phyloP scores from a whole-genome alignment of 177 flowering plant genomes.

The Vitis hybrid region DNA sequence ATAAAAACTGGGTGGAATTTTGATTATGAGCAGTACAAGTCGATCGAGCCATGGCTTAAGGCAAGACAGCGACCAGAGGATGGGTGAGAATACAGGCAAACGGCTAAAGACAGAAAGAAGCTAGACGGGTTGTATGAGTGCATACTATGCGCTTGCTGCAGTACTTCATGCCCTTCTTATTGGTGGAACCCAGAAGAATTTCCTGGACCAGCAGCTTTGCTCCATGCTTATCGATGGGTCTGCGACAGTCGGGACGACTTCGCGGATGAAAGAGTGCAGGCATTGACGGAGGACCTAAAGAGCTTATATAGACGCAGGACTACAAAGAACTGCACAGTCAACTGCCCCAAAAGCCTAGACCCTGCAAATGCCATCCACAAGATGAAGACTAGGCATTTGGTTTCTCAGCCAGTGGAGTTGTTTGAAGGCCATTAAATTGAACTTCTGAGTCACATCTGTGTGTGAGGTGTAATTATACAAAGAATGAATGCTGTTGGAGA shows the following conservation, averaged over 20 bases:
- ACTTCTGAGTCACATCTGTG: too few relatives aligned
- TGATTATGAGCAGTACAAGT: constrained; percentile 1
- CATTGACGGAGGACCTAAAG: constrained; percentile 51
- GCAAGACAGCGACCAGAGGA: constrained; percentile 41
- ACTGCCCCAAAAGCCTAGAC: constrained; percentile 64
- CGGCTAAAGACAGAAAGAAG: constrained; percentile 57
- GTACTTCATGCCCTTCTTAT: constrained; percentile 69
- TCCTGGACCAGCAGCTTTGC: constrained; percentile 68
- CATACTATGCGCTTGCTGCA: constrained; percentile 79
- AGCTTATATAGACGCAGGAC: constrained; percentile 64
- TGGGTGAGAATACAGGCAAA: constrained; percentile 59
- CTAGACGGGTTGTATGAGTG: constrained; percentile 84
- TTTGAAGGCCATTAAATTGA: too few relatives aligned
- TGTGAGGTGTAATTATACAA: too few relatives aligned
- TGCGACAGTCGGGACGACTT: constrained; percentile 72
- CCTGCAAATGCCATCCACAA: constrained; percentile 62
- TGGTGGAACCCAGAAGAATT: constrained; percentile 91
- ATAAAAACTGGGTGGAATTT: too few relatives aligned
- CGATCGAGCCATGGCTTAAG: constrained; percentile 78
- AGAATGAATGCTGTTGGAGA: too few relatives aligned
- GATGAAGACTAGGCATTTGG: constrained; percentile 53
- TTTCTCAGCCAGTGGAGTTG: constrained; percentile 13
- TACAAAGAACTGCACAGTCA: constrained; percentile 68
- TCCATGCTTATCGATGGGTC: constrained; percentile 73
- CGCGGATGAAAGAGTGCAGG: constrained; percentile 50